These are phyloP conservation scores for Ormosia semicastrata DNA, from an alignment of 306 rosid species.

Conservation along the genomic window DNA sequence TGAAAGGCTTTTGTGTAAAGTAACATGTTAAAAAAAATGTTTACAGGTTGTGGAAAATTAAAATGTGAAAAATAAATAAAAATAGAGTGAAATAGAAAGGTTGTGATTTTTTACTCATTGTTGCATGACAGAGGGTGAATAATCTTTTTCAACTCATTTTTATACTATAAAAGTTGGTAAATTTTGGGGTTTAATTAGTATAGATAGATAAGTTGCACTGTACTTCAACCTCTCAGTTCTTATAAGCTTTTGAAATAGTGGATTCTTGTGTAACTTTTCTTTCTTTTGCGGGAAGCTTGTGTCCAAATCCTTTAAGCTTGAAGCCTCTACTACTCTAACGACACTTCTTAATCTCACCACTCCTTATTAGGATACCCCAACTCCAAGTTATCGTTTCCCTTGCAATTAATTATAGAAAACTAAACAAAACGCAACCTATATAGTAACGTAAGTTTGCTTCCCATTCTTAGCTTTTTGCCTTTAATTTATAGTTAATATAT, in stretches of 20 bases:
- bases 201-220: neutral
- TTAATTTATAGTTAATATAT: neutral
- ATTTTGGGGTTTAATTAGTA: neutral
- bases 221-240: neutral
- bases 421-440: neutral
- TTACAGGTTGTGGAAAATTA: no score
- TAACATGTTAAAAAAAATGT: no score
- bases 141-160: neutral
- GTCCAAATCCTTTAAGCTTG: neutral
- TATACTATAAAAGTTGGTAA: neutral
- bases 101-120: neutral
- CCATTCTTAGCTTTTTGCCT: neutral
- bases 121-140: neutral
- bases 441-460: constrained; percentile 14
- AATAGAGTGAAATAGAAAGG: neutral
- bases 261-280: neutral
- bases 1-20: no score
- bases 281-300: neutral
- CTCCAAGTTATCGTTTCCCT: neutral
- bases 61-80: neutral
- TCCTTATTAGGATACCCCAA: neutral
- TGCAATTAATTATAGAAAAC: neutral
- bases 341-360: neutral
- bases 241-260: neutral
- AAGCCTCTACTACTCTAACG: neutral